Evolutionary conservation across 495 filamentous ascomycete species (phyloP), one percentile per base, ranked within the genome.

Genomic region (Aeminium ludgeri): DNA sequence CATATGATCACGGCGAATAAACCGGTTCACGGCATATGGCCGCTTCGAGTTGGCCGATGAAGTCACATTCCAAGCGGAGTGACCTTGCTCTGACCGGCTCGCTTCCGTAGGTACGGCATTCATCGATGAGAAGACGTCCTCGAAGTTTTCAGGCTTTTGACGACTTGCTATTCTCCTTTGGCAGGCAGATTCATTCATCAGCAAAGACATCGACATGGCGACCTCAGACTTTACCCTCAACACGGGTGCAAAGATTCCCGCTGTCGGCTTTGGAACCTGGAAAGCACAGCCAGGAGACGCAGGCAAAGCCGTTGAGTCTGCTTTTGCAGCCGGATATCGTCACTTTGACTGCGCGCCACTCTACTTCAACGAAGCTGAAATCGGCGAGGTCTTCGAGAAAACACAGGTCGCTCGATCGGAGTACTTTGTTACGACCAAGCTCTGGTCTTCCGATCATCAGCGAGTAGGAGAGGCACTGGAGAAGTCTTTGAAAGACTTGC

Each of bases 401-500:
- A 6, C 10, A 4, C 13, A 10, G 10, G 11, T 44, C n/a, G 10
- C 30, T 18, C 19, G 33, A 2, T 20, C 10, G 20, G 37, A 48
- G 13, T 15, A 37, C 38, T 30, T 46, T 20, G 45, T 58, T 3
- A 53, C 13, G 5, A n/a, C 10, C 7, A 35, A 35, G 15, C 15
- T 35, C 8, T 35, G 33, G 33, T 10, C 8, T 7, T 10, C 10
- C 33, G 15, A 35, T 10, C 33, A 35, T 17, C 15, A n/a, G n/a
- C n/a, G n/a, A n/a, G n/a, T n/a, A n/a, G n/a, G n/a, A n/a, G n/a
- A n/a, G n/a, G n/a, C n/a, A n/a, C 59, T 91, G 13, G 71, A 87
- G 43, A 68, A 73, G 59, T 79, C 73, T 46, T 63, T 93, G 52
- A 72, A 74, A 59, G 67, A 67, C 34, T 57, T 92, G 38, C 75